phyloP scores from a whole-genome alignment of 768 basidiomycete genomes.

The Termitomyces sp. region DNA sequence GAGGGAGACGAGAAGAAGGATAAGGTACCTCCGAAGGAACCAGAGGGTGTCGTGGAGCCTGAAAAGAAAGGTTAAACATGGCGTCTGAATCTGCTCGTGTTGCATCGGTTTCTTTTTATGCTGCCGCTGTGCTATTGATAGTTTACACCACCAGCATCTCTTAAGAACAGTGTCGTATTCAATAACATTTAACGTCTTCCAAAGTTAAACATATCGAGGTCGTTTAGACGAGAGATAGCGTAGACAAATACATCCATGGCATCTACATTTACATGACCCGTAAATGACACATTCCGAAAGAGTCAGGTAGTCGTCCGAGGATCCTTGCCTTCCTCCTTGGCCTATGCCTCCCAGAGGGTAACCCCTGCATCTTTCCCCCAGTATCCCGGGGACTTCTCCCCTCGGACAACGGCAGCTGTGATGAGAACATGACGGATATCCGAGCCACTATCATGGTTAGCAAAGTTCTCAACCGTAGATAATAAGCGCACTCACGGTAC shows the following conservation, averaged over 20 bases:
- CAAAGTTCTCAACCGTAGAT: neutral
- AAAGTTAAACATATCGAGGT: neutral
- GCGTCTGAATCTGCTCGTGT: neutral
- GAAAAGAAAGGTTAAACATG: slow-evolving; percentile 18
- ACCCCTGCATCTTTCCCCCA: slow-evolving; percentile 66
- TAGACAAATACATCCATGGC: slow-evolving; percentile 5
- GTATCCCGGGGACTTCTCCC: slow-evolving; percentile 59
- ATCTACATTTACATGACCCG: slow-evolving; percentile 11
- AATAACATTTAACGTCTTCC: slow-evolving; percentile 5
- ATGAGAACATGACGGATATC: slow-evolving; percentile 81
- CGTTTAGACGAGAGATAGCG: slow-evolving; percentile 1
- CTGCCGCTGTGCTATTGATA: slow-evolving; percentile 16
- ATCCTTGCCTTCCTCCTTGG: slow-evolving; percentile 48
- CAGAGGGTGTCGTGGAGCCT: slow-evolving; percentile 19
- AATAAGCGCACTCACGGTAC: slow-evolving; percentile 57
- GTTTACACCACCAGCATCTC: slow-evolving; percentile 14
- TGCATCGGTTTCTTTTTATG: slow-evolving; percentile 9
- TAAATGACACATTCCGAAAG: neutral
- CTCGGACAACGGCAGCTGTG: slow-evolving; percentile 62
- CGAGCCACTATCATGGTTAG: slow-evolving; percentile 21
- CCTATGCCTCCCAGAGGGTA: slow-evolving; percentile 75
- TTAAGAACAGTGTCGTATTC: slow-evolving; percentile 8
- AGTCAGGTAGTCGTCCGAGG: slow-evolving; percentile 1
- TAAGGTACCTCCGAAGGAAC: slow-evolving; percentile 17
- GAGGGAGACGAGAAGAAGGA: slow-evolving; percentile 15